Evolutionary conservation across 2,329 filamentous ascomycete species (phyloP).

Genomic region (Apiospora marii): DNA sequence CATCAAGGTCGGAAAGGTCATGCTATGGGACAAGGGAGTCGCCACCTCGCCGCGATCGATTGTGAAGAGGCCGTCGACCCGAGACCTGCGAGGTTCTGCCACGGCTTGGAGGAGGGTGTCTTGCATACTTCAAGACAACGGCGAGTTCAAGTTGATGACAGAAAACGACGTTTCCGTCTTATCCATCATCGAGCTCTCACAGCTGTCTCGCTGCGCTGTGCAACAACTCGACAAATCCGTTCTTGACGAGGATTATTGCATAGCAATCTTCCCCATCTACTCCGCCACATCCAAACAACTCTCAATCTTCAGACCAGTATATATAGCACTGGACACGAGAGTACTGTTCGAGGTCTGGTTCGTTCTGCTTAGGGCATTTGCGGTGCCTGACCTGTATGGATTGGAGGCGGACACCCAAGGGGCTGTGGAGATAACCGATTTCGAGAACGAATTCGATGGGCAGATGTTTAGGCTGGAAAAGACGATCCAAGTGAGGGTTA

Average conservation of each 20-base stretch:
- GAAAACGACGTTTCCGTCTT: conserved; percentile 84
- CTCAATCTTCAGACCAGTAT: conserved; percentile 85
- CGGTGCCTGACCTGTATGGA: conserved; percentile 89
- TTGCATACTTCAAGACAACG: conserved; percentile 93
- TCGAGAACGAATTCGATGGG: conserved; percentile 49
- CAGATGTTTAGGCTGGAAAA: conserved; percentile 70
- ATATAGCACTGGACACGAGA: conserved; percentile 84
- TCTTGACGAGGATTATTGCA: conserved; percentile 89
- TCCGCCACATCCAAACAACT: conserved; percentile 75
- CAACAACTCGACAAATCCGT: conserved; percentile 92
- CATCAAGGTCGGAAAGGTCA: conserved; percentile 93
- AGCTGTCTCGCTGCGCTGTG: conserved; percentile 87
- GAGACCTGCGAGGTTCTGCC: conserved; percentile 60
- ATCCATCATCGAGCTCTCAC: conserved; percentile 84
- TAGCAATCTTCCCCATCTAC: conserved; percentile 95
- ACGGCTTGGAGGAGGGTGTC: conserved; percentile 86
- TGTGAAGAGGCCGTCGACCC: conserved; percentile 63
- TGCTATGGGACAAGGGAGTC: conserved; percentile 85
- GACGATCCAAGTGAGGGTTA: conserved; percentile 63
- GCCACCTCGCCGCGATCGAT: conserved; percentile 63
- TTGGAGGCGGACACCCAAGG: conserved; percentile 55
- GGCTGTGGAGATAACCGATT: conserved; percentile 52
- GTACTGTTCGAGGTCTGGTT: conserved; percentile 98
- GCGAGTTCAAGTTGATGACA: conserved; percentile 88
- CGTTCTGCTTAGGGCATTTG: conserved; percentile 88